These are phyloP conservation scores for Pseudopediastrum boryanum DNA, from an alignment of 139 green algal genomes.

Conservation along the genomic window DNA sequence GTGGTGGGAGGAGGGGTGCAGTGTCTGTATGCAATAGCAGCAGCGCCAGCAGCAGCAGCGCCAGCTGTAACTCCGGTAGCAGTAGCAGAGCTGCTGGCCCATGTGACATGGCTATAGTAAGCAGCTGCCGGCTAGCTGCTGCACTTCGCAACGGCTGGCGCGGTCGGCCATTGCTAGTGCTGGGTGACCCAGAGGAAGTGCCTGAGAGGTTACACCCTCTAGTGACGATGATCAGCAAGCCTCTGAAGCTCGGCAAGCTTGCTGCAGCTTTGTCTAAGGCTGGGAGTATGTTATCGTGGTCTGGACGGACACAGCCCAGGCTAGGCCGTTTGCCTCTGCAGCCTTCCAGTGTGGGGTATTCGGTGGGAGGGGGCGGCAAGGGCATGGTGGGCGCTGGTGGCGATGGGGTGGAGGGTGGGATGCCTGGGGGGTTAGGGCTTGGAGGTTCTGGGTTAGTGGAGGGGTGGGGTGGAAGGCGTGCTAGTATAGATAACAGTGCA, in stretches of 20 bases:
- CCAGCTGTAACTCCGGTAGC: not conserved
- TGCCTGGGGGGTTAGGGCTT: not conserved
- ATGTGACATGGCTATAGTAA: not conserved
- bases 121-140: not conserved
- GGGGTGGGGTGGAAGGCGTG: no score
- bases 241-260: conserved; percentile 22
- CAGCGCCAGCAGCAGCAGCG: no score
- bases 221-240: conserved; percentile 12
- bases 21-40: no score
- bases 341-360: not conserved
- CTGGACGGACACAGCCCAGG: no score
- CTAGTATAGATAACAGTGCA: conserved; percentile 40
- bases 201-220: conserved; percentile 39
- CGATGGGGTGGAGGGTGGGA: not conserved
- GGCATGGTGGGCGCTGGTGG: not conserved
- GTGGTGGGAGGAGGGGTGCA: no score
- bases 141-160: conserved; percentile 44
- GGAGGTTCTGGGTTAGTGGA: no score
- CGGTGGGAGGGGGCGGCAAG: not conserved
- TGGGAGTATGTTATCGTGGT: not conserved
- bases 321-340: no score
- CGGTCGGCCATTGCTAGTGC: conserved; percentile 46
- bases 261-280: not conserved
- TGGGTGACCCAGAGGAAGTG: conserved; percentile 42
- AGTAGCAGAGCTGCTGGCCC: no score